Evolutionary conservation across 129 eudicot species (phyloP).

Genomic region (Solidago caesia): DNA sequence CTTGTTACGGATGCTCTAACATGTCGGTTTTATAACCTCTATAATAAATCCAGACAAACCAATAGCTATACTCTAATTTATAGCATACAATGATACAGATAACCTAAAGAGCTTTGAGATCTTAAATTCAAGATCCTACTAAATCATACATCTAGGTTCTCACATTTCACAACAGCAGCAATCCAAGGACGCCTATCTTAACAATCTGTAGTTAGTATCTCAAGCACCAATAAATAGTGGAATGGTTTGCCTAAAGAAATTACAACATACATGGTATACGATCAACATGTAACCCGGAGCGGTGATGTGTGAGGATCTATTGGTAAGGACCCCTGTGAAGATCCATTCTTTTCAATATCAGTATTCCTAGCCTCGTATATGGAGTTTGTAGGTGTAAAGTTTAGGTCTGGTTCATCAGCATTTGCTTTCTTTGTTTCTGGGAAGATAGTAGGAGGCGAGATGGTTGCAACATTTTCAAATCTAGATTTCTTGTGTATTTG

Average conservation of each 20-base stretch:
- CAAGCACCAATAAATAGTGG: background rate
- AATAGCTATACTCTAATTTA: background rate
- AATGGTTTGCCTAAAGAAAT: background rate
- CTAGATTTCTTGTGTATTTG: constrained; percentile 24
- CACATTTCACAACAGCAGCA: background rate
- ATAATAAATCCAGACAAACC: background rate
- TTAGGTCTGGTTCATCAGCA: constrained; percentile 16
- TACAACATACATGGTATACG: background rate
- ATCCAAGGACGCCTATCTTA: background rate
- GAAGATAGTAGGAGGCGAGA: background rate
- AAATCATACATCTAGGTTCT: background rate
- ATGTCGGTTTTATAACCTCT: background rate
- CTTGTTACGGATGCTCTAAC: background rate
- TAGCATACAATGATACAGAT: background rate
- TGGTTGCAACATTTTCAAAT: constrained; percentile 13
- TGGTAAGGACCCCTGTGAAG: constrained; percentile 22
- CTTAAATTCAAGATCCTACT: background rate
- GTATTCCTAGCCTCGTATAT: background rate
- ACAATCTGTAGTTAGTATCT: background rate
- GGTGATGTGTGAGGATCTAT: constrained; percentile 3
- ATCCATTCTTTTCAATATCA: constrained; percentile 16
- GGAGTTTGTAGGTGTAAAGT: constrained; percentile 13
- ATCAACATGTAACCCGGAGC: constrained; percentile 28
- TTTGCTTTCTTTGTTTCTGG: constrained; percentile 2
- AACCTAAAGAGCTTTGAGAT: background rate